phyloP scores from a whole-genome alignment of 768 basidiomycete genomes.

The Boletus barrowsii region DNA sequence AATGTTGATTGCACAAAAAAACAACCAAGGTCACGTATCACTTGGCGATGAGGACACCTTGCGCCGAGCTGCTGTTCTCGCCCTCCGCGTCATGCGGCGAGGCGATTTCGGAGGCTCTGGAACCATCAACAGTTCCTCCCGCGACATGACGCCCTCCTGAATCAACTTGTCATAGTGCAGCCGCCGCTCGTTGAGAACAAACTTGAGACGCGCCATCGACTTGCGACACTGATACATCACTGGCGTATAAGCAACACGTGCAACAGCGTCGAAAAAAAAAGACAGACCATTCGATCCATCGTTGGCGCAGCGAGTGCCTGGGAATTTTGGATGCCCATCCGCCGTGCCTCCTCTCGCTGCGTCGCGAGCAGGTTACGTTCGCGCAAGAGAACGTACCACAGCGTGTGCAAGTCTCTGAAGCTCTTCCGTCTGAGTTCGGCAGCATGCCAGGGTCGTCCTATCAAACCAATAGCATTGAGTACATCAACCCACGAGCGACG shows the following conservation, averaged over 20 bases:
- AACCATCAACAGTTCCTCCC: constrained; percentile 15
- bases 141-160: constrained; percentile 17
- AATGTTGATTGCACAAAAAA: constrained; percentile 5
- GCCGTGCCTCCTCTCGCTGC: constrained; percentile 73
- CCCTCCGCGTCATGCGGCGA: constrained; percentile 21
- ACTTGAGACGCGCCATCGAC: constrained; percentile 96
- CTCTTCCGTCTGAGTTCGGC: constrained; percentile 85
- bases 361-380: constrained; percentile 91
- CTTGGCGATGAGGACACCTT: constrained; percentile 1
- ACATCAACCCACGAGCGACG: neutral
- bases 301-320: constrained; percentile 27
- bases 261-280: neutral
- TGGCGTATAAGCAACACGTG: constrained; percentile 1
- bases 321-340: constrained; percentile 46
- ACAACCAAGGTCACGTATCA: neutral
- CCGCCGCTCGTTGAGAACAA: constrained; percentile 85
- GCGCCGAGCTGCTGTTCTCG: constrained; percentile 17
- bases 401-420: constrained; percentile 88
- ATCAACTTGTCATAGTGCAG: constrained; percentile 61
- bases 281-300: constrained; percentile 45
- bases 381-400: constrained; percentile 89
- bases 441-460: constrained; percentile 86
- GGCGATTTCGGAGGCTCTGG: constrained; percentile 12
- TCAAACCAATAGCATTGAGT: neutral
- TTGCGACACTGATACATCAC: constrained; percentile 68